Base-by-base conservation (phyloP, 305 asterid species). In the Withania somnifera region DNA sequence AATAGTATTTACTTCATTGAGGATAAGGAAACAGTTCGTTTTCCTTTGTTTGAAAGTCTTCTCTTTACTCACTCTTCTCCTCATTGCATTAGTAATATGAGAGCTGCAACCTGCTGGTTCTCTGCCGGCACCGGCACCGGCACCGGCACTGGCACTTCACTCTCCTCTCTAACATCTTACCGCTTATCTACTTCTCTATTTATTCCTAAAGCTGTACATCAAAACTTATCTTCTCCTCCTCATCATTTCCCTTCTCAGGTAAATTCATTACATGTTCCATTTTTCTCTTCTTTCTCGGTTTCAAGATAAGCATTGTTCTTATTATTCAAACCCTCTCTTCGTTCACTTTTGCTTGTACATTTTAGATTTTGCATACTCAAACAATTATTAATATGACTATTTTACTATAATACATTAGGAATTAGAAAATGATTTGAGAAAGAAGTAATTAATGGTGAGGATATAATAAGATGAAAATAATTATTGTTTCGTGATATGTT, bases 81-180 rank as follows among this genome's bases (percentile, higher is more conserved):
- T n/a, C 1, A 24, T 24, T 73, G 42, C 79, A 47, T 73, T 7
- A 17, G 3, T 15, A 91, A n/a, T n/a, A n/a, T n/a, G n/a, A n/a
- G n/a, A n/a, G n/a, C 92, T 86, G 91, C 94, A 14, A 85, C 89
- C 47, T 81, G 88, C 71, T 90, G 93, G 85, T 89, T 90, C 89
- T 89, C 91, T 82, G 38, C 90, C 75, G 87, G 88, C 88, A 68
- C 85, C n/a, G n/a, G n/a, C n/a, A n/a, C n/a, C n/a, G n/a, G n/a
- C n/a, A n/a, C n/a, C n/a, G n/a, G n/a, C n/a, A n/a, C n/a, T n/a
- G n/a, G n/a, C n/a, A n/a, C n/a, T 82, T 83, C 90, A 85, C 76
- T 83, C 53, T 68, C 60, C 80, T 85, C 86, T 32, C 60, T 86
- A 19, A 45, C 87, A 56, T 87, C 91, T 10, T 85, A 78, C 81